Base-by-base conservation (phyloP, 441 rosid genomes). In the Breynia disticha region DNA sequence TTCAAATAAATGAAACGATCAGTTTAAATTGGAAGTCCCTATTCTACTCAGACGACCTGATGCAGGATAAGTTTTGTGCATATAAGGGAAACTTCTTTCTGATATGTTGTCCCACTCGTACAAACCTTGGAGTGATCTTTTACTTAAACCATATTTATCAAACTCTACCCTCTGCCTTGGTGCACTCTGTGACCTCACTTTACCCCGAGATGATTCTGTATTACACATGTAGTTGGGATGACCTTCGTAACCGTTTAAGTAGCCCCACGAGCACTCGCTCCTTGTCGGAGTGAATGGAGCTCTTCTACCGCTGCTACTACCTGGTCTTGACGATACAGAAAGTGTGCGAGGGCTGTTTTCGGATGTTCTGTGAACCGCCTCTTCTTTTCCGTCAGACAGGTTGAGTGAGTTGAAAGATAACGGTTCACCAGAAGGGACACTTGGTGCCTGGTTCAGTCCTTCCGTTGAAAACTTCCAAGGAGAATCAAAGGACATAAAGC, bases 141-240 rank as follows among this genome's bases (percentile, higher is more conserved):
- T 84, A 0, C 62, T 46, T 4, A 82, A 77, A 38, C 75, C 46
- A 24, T 76, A 69, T 56, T 72, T 78, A 60, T 93, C 97, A 3
- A 74, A 65, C 59, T 76, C 84, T 0, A 82, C 81, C 46, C 99
- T 78, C 35, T 80, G 90, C 69, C 77, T 89, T 0, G 99, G 96
- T 16, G 93, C 95, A 55, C 97, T 93, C n/a, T 68, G 66, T 1
- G 96, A 89, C 60, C 99, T 76, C 1, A 62, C 69, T 70, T 85
- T 86, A 2, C 93, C 95, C 64, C 66, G 76, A 14, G 94, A 93
- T 13, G 95, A 93, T 65, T 84, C 83, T 0, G 97, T 93, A 71
- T 73, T 80, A 63, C 88, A 71, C 99, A 93, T 93, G 81, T 84
- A 86, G 79, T 76, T 93, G 32, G 99, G 99, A 61, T 84, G 79